A percentile compares a stretch with the other conserved stretches of the same genome.
These are phyloP conservation scores for Chytridiales sp. DNA, from an alignment of 371 early-diverging fungal genomes.

Conservation along the genomic window DNA sequence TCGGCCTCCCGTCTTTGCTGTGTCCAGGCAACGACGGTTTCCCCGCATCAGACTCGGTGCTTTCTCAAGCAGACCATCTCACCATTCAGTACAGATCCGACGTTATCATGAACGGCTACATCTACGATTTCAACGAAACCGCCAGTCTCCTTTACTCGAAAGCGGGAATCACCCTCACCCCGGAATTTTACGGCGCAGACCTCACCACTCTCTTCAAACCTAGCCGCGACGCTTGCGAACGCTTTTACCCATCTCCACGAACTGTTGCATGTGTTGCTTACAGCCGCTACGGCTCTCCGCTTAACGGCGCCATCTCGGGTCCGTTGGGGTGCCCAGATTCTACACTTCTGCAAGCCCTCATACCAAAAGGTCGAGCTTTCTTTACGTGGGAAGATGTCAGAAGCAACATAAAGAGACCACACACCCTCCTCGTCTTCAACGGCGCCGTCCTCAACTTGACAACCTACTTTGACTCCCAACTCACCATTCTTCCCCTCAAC, in stretches of 20 bases:
- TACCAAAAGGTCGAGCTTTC: conserved; percentile 26
- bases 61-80: conserved; percentile 31
- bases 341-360: not conserved
- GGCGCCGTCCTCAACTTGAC: conserved; percentile 36
- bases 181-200: conserved; percentile 42
- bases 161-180: conserved; percentile 22
- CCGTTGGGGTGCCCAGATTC: conserved; percentile 22
- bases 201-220: conserved; percentile 35
- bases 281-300: not conserved
- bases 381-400: conserved; percentile 42
- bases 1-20: conserved; percentile 39
- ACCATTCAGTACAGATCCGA: conserved; percentile 28
- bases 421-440: conserved; percentile 34
- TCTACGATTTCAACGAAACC: conserved; percentile 37
- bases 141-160: conserved; percentile 14
- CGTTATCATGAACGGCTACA: conserved; percentile 38
- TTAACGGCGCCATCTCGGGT: not conserved
- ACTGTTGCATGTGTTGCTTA: not conserved
- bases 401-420: conserved; percentile 17
- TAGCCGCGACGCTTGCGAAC: conserved; percentile 14
- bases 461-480: not conserved
- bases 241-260: not conserved
- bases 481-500: too few relatives aligned
- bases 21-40: conserved; percentile 25
- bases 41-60: conserved; percentile 6